Base-by-base conservation (phyloP, 1,284 basidiomycete species). In the Papiliotrema flavescens region DNA sequence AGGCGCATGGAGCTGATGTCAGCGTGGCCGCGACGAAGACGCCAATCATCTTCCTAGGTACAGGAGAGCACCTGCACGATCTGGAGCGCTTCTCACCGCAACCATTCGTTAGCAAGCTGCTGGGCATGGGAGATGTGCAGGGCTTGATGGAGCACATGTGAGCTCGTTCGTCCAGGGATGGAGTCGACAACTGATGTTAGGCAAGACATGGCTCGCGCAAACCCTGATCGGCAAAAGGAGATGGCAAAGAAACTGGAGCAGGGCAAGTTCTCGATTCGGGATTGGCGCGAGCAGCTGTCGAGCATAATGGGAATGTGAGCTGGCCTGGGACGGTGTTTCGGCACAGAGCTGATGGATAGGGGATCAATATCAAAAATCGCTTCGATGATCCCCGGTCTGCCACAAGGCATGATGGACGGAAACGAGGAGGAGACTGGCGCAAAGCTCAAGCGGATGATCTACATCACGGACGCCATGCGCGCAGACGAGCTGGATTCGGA, bases 391-490 rank as follows among this genome's bases (percentile, higher is more conserved):
- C 95, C 95, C 2, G 95, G 95, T 32, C 84, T 99, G 65, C 88
- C 91, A 17, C 87, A 89, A 61, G 90, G 91, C 40, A 80, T 98
- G 71, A 82, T 98, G 54, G 85, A 88, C 69, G 93, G 90, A 39
- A 90, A 92, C 70, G 93, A 96, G 71, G 95, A 97, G 69, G 91
- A 90, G 36, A 86, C 89, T 1, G 62, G 71, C 3, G 76, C 84
- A 62, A 87, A 90, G 56, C 88, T 99, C 85, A 98, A 98, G 79
- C 86, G 93, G 59, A 94, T 99, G 90, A 89, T 98, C 63, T 98
- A 89, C 79, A 98, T 99, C 71, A 97, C 92, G 22, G 95, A 99
- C 77, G 92, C 90, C 67, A 99, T 99, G 95, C 90, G 92, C 40
- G 83, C 86, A 17, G 79, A 80, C 53, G 96, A 98, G 77, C 84